A percentile compares a stretch with the other conserved stretches of the same genome.
Evolutionary conservation across 148 eudicot genomes (phyloP).

Genomic region (Diospyros lotus): DNA sequence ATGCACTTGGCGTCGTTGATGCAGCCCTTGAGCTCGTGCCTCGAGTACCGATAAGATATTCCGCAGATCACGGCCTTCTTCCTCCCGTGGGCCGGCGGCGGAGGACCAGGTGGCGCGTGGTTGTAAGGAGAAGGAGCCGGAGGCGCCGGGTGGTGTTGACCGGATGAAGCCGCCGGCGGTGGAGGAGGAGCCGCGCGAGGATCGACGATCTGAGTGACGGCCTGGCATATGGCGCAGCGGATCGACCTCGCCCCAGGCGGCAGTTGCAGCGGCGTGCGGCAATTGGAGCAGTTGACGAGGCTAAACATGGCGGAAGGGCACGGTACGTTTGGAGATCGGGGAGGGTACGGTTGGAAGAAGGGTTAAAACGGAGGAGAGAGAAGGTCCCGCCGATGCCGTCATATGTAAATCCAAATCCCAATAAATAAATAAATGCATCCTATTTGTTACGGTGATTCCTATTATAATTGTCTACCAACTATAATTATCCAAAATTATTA

Average conservation of each 20-base stretch:
- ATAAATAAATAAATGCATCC: too few species aligned
- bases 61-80: constrained; percentile 92
- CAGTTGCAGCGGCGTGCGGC: constrained; percentile 74
- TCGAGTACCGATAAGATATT: constrained; percentile 57
- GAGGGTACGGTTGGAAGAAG: too few species aligned
- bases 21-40: constrained; percentile 84
- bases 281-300: constrained; percentile 79
- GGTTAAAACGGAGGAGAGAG: not conserved
- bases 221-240: constrained; percentile 79
- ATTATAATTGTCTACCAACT: too few species aligned
- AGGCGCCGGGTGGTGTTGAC: constrained; percentile 19
- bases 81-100: constrained; percentile 48
- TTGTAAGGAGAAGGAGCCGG: constrained; percentile 35
- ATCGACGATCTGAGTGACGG: constrained; percentile 58
- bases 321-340: not conserved
- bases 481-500: too few species aligned
- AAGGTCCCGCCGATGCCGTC: too few species aligned
- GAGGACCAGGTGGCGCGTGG: constrained; percentile 54
- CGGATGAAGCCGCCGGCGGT: constrained; percentile 10
- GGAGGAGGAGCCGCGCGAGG: constrained; percentile 40
- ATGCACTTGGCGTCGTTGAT: constrained; percentile 94
- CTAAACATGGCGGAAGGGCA: constrained; percentile 34
- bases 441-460: too few species aligned
- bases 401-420: too few species aligned
- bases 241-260: constrained; percentile 81